Conservation (phyloP, 176 grass and related monocot genomes). For the Paspalum vaginatum region DNA sequence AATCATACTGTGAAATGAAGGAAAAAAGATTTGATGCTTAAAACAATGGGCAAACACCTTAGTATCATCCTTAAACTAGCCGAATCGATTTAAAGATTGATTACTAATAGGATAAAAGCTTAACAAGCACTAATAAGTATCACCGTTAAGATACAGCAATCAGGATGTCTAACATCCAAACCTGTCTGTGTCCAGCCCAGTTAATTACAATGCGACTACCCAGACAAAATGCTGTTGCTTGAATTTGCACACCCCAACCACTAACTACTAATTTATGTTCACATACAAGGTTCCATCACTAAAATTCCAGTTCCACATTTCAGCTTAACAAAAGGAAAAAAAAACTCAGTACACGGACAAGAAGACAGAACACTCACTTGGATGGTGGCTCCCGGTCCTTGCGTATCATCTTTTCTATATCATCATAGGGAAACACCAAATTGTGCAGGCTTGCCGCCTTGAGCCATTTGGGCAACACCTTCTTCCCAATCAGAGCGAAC, state of each 20-base stretch:
- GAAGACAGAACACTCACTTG: conserved; percentile 65
- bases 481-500: conserved; percentile 81
- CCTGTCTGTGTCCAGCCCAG: too few relatives aligned
- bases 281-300: not conserved
- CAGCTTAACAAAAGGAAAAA: not conserved
- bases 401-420: conserved; percentile 89
- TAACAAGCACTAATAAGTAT: not conserved
- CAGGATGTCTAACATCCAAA: not conserved
- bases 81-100: not conserved
- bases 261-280: not conserved
- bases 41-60: not conserved
- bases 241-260: not conserved
- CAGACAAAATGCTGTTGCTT: conserved; percentile 1
- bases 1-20: not conserved
- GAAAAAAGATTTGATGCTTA: not conserved
- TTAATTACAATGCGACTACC: not conserved
- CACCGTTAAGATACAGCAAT: not conserved
- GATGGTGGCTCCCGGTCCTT: conserved; percentile 82
- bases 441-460: conserved; percentile 96
- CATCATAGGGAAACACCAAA: conserved; percentile 93
- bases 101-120: not conserved
- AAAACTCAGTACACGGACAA: not conserved
- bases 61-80: not conserved
- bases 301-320: conserved; percentile 5
- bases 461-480: conserved; percentile 72